Conservation (phyloP, 2,329 filamentous ascomycete genomes). For the Ophiostoma quercus region DNA sequence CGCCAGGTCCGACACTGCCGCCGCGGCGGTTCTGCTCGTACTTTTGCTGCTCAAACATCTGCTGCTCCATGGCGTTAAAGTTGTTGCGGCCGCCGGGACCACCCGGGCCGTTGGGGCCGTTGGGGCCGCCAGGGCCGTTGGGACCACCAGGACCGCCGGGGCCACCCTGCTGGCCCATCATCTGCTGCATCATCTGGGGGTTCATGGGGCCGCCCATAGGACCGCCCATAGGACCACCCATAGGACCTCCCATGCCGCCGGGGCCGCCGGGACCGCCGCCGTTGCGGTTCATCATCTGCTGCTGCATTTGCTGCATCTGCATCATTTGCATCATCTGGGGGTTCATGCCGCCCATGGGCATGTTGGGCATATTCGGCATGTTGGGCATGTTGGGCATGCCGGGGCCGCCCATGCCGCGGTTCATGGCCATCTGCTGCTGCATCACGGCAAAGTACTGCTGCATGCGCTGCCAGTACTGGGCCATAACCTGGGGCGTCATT, state of each 20-base stretch:
- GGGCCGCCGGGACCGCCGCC: constrained; percentile 30
- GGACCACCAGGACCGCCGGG: constrained; percentile 17
- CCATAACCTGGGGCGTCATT: constrained; percentile 96
- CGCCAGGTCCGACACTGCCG: constrained; percentile 27
- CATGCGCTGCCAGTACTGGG: constrained; percentile 97
- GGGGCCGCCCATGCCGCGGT: constrained; percentile 56
- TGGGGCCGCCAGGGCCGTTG: constrained; percentile 14
- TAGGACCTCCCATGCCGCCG: constrained; percentile 48
- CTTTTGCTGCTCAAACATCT: constrained; percentile 72
- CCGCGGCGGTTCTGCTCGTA: constrained; percentile 60
- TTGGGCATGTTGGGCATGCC: constrained; percentile 49
- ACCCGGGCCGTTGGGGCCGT: constrained; percentile 30
- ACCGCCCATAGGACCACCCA: constrained; percentile 34
- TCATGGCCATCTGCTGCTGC: constrained; percentile 90
- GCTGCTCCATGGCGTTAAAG: constrained; percentile 66
- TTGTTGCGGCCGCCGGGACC: constrained; percentile 33
- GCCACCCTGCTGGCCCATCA: constrained; percentile 39
- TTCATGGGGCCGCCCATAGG: neutral
- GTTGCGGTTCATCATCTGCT: constrained; percentile 29
- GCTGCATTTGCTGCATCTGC: constrained; percentile 60
- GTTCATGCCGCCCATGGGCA: constrained; percentile 53
- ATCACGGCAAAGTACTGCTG: constrained; percentile 94
- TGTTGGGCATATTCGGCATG: constrained; percentile 43
- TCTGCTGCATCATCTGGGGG: constrained; percentile 42
- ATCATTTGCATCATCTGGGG: constrained; percentile 74